Percentiles rank a stretch among this genome's conserved stretches.
Conservation (phyloP, 129 eudicot species). For the Cynara cardunculus region DNA sequence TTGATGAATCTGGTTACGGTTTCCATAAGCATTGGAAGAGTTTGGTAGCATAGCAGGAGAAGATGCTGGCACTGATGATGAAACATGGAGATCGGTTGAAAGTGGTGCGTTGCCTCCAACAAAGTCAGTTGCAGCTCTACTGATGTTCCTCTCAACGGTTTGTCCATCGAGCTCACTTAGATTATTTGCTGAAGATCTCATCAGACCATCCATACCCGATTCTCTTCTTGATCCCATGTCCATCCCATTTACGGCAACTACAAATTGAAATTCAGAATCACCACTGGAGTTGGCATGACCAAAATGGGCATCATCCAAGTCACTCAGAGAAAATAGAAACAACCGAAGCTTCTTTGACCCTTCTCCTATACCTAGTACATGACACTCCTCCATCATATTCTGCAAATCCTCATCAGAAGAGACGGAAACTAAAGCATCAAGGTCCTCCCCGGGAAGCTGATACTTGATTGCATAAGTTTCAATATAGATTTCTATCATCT, state of each 20-base stretch:
- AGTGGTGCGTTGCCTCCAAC: conserved; percentile 37
- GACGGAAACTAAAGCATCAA: conserved; percentile 94
- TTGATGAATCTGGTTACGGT: conserved; percentile 32
- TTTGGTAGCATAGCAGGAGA: conserved; percentile 29
- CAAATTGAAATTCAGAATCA: conserved; percentile 86
- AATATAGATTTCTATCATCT: conserved; percentile 50
- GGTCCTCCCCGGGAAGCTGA: conserved; percentile 98
- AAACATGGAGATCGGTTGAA: conserved; percentile 21
- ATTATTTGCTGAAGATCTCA: conserved; percentile 58
- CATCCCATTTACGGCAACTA: conserved; percentile 95
- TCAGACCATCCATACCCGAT: conserved; percentile 50
- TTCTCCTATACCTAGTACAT: conserved; percentile 58
- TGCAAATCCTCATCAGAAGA: conserved; percentile 89
- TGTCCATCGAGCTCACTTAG: conserved; percentile 49
- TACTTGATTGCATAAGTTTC: conserved; percentile 64
- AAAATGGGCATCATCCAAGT: conserved; percentile 73
- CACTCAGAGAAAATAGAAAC: conserved; percentile 72
- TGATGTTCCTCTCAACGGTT: conserved; percentile 35
- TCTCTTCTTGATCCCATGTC: conserved; percentile 56
- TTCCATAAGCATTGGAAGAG: conserved; percentile 33
- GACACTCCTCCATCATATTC: conserved; percentile 97
- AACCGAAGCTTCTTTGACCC: conserved; percentile 78
- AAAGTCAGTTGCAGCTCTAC: conserved; percentile 28
- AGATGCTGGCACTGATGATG: conserved; percentile 24
- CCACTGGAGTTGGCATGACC: conserved; percentile 53